Evolutionary conservation across 2,329 filamentous ascomycete species (phyloP), one percentile per base, ranked within the genome.

Genomic region (Penicillium freii): DNA sequence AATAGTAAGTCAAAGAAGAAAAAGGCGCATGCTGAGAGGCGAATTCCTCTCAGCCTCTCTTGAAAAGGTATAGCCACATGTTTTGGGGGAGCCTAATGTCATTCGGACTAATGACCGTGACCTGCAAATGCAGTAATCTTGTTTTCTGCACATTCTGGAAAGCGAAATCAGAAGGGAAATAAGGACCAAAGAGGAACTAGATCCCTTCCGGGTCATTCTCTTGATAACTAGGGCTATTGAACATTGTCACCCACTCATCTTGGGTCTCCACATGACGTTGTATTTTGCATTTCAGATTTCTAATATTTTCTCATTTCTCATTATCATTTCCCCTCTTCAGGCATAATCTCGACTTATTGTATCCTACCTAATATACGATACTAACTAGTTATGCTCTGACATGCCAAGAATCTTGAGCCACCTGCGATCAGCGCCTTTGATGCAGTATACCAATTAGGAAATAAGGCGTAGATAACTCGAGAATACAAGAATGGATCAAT

Each of bases 11-110:
- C 44, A 50, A 50, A 21, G 34, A 27, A 21, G 25, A 29, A 46
- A 43, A 39, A 13, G 29, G 42, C 42, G 50, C 50, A 52, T 45
- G 31, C 15, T 51, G 49, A 51, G 49, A 43, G 36, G 27, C 49
- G 33, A 44, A 44, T 10, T 43, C 19, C 19, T 25, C 48, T 51
- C 49, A 44, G 19, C 49, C 38, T 43, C 49, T n/a, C 31, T n/a
- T 51, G 46, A 38, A n/a, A 46, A 53, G 5, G n/a, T 29, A 33
- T 31, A 51, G 36, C 47, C 33, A 49, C 47, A 49, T 39, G 47
- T 19, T 19, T 17, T 44, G n/a, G 42, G 19, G 31, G 31, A 40
- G 38, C 6, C 27, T 31, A 34, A 27, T 51, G 39, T 23, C 44
- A 47, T 31, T 51, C 48, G 48, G 48, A 43, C 13, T 43, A 25